Conservation (phyloP, 495 filamentous ascomycete genomes). For the Talaromyces proteolyticus region DNA sequence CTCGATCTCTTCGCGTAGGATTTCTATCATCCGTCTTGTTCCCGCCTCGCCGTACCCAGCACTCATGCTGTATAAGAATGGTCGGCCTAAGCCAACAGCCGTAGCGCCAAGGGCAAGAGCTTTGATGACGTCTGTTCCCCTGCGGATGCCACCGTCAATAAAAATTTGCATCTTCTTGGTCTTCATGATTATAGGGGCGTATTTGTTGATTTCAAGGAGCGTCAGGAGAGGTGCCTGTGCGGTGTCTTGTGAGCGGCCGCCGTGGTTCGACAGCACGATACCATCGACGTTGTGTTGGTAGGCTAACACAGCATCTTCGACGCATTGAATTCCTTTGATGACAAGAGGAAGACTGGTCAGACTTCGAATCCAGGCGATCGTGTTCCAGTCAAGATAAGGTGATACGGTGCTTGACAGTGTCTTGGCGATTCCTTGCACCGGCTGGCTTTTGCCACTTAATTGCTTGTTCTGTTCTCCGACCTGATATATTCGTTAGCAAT, state of each 20-base stretch:
- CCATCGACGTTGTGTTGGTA: conserved; percentile 70
- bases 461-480: conserved; percentile 23
- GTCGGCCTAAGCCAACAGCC: conserved; percentile 80
- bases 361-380: conserved; percentile 72
- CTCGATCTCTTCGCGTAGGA: conserved; percentile 32
- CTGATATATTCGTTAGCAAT: conserved; percentile 26
- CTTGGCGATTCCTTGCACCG: conserved; percentile 73
- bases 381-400: conserved; percentile 70
- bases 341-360: conserved; percentile 82
- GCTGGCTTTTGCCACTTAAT: conserved; percentile 49
- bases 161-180: conserved; percentile 72
- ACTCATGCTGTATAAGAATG: conserved; percentile 80
- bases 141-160: conserved; percentile 76
- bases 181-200: conserved; percentile 41
- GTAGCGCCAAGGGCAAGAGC: conserved; percentile 79
- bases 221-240: conserved; percentile 69
- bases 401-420: conserved; percentile 77
- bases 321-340: conserved; percentile 84
- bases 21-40: conserved; percentile 22
- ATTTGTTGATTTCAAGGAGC: conserved; percentile 68
- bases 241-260: conserved; percentile 41
- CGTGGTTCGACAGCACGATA: conserved; percentile 60
- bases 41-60: conserved; percentile 41
- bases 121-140: conserved; percentile 85
- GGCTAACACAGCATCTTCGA: conserved; percentile 78